Base-by-base conservation (phyloP, 176 grass and related monocot genomes). In the Phragmites australis region DNA sequence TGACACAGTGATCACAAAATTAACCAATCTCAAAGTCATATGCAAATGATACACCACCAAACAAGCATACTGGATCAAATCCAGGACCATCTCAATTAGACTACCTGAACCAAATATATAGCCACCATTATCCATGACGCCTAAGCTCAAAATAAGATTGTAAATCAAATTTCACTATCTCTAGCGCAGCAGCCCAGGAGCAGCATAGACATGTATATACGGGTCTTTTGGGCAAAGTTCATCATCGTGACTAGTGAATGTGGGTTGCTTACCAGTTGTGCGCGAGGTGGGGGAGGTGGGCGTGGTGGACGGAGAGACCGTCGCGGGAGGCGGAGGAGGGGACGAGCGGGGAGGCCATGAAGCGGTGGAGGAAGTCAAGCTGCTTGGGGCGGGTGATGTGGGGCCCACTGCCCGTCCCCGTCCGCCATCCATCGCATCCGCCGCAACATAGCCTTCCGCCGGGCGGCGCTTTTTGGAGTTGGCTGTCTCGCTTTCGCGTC, bases 301-400 rank as follows among this genome's bases (percentile, higher is more conserved):
- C 92, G 71, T 94, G 95, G 92, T 93, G 78, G 68, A 98, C n/a
- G 70, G 83, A 91, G 80, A 94, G 72, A n/a, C 92, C 92, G 17
- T 65, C 62, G 29, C 51, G 60, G 51, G 65, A 27, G 37, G 87
- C 85, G 80, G 83, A 70, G 58, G 95, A 78, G 72, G 95, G 92
- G 55, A 98, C 77, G 53, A 97, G 85, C 22, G 95, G 95, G 9
- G 88, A 92, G 46, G 92, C 67, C 95, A 97, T 97, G 81, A 97
- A 97, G 39, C 90, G 88, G 92, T 97, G 95, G 85, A 97, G 82
- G 83, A 97, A 97, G 73, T 97, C 92, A 51, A 97, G 95, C 85
- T 97, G 95, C 92, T 97, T 94, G 83, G 95, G 89, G 57, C 95
- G 86, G 86, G 88, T 90, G 69, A 89, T 75, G 62, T 90, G 95